Evolutionary conservation across 1,139 yeast genomes (phyloP).

Genomic region (Debaryomycetaceae sp.): DNA sequence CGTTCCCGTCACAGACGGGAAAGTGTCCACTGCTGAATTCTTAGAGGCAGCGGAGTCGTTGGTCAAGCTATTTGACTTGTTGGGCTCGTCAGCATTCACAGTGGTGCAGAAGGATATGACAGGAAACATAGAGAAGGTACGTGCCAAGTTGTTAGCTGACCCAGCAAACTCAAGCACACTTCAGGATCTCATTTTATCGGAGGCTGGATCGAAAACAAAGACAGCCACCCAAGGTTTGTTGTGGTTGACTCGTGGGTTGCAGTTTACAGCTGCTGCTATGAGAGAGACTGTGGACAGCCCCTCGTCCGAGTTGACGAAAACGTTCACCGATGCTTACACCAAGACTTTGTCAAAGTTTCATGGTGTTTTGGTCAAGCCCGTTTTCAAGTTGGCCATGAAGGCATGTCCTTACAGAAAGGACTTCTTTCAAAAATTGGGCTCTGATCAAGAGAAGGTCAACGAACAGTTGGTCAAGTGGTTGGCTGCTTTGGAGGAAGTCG

Average conservation of each 20-base stretch:
- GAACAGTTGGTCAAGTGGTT: conserved; percentile 72
- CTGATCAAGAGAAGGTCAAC: conserved; percentile 61
- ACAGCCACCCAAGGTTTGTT: conserved; percentile 89
- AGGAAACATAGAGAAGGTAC: conserved; percentile 77
- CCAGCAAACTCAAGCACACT: conserved; percentile 65
- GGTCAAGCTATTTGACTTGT: conserved; percentile 75
- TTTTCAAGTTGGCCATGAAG: conserved; percentile 91
- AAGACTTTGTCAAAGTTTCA: conserved; percentile 81
- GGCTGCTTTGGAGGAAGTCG: conserved; percentile 70
- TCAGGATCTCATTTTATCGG: conserved; percentile 75
- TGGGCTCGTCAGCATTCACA: conserved; percentile 81
- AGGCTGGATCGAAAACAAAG: conserved; percentile 60
- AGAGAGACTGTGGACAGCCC: conserved; percentile 68
- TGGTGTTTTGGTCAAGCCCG: conserved; percentile 76
- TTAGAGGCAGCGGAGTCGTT: conserved; percentile 82
- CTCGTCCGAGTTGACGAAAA: conserved; percentile 60
- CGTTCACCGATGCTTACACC: conserved; percentile 79
- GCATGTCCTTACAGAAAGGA: conserved; percentile 92
- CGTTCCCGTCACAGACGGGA: conserved; percentile 61
- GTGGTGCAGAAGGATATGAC: conserved; percentile 88
- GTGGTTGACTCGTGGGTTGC: conserved; percentile 84
- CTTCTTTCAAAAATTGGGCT: conserved; percentile 77
- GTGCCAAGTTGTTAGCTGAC: conserved; percentile 60
- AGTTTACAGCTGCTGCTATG: conserved; percentile 87
- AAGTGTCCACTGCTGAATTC: conserved; percentile 71